phyloP scores from a whole-genome alignment of 768 basidiomycete species.

The Candolleomyces eurysporus region DNA sequence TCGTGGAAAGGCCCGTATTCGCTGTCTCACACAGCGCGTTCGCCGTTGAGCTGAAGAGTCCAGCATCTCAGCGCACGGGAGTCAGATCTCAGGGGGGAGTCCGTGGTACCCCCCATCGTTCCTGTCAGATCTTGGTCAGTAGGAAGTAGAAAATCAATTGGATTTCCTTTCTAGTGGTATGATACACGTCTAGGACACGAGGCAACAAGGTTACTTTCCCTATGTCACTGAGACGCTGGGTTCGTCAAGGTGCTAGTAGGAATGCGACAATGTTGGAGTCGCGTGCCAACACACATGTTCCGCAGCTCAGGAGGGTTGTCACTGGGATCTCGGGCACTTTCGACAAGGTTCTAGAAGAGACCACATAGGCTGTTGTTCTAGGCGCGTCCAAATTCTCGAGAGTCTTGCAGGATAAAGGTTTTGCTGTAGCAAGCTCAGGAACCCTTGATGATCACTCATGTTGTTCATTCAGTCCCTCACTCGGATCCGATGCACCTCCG shows the following conservation, averaged over 20 bases:
- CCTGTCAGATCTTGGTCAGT: no score
- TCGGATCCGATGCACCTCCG: background rate
- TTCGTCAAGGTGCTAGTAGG: conserved; percentile 95
- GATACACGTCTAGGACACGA: no score
- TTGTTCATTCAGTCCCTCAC: conserved; percentile 9
- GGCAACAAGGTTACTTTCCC: no score
- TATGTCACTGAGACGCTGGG: conserved; percentile 90
- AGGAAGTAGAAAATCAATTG: no score
- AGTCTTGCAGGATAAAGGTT: conserved; percentile 90
- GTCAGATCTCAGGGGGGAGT: no score
- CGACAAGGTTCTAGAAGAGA: conserved; percentile 94
- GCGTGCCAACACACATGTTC: conserved; percentile 74
- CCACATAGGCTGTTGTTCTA: conserved; percentile 75
- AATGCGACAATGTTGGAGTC: conserved; percentile 76
- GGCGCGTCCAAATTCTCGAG: conserved; percentile 87
- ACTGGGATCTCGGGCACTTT: conserved; percentile 92
- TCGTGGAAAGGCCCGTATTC: no score
- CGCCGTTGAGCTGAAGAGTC: no score
- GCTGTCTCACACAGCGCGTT: no score
- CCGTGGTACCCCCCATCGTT: no score
- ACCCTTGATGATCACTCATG: conserved; percentile 87
- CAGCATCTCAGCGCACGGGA: no score
- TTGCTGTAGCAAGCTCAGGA: conserved; percentile 90
- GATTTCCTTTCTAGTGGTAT: no score
- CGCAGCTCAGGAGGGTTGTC: conserved; percentile 75